Evolutionary conservation across 2,329 filamentous ascomycete genomes (phyloP), one percentile per base, ranked within the genome.

Genomic region (Apiospora malaysiana): DNA sequence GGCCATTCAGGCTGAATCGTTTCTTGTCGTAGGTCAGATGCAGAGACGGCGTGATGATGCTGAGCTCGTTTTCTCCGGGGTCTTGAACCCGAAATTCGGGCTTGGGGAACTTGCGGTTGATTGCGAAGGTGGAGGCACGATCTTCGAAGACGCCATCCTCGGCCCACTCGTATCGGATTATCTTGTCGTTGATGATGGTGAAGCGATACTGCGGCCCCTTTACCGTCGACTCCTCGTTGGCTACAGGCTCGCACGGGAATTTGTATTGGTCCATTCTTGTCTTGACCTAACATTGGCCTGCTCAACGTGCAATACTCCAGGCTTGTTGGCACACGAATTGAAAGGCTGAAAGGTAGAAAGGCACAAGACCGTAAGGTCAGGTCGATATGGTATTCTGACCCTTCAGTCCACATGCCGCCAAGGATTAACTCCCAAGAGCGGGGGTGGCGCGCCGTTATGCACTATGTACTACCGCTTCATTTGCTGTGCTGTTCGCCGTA

Each of bases 131-230:
- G 0, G 88, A 90, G 0, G 88, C 86, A 4, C 89, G 85, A 75
- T 92, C 89, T 76, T 91, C 89, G 74, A 91, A 92, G 47, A 81
- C 76, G 68, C 86, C 84, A 72, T 91, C 89, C 12, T 83, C 81
- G 0, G 89, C 85, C 88, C 88, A 91, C 79, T 91, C 89, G 72
- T 88, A 90, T 40, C 89, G 87, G 45, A 91, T 73, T 2, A 91
- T 81, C 3, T 85, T 82, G 68, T 89, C 85, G 14, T 83, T 85
- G 67, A 91, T 82, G 65, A 91, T 73, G 10, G 87, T 90, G 77
- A 91, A 91, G 70, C 89, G 87, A 77, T 88, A 91, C 66, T 86
- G 82, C 49, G 81, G 77, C 70, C 85, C 85, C 6, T 78, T 77
- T 56, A 88, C 81, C 70, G 85, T 79, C 46, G 86, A 82, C 49